These are phyloP conservation scores for Clarireedia homoeocarpa DNA, from an alignment of 2,329 filamentous ascomycete genomes.

Conservation along the genomic window DNA sequence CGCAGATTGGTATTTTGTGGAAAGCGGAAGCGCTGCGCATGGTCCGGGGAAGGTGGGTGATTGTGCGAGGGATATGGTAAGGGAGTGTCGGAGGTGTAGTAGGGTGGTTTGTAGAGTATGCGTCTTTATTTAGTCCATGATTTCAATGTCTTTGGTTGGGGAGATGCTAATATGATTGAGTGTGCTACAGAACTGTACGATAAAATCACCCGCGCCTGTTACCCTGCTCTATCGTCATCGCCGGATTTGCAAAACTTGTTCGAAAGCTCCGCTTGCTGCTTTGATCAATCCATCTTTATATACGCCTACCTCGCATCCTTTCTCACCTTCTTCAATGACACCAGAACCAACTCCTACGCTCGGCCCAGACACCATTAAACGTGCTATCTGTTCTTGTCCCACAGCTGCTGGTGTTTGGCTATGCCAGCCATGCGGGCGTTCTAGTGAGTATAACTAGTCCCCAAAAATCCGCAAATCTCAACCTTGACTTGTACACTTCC, in stretches of 20 bases:
- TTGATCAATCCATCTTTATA: conserved; percentile 30
- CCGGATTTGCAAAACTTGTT: conserved; percentile 70
- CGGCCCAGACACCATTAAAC: conserved; percentile 29
- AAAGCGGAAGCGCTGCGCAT: conserved; percentile 37
- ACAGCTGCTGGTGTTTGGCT: conserved; percentile 63
- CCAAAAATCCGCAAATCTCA: too few species aligned
- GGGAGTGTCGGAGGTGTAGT: conserved; percentile 70
- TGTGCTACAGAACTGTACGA: conserved; percentile 68
- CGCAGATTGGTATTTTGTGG: conserved; percentile 52
- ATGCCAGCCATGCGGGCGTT: conserved; percentile 74
- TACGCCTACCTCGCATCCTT: conserved; percentile 33
- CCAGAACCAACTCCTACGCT: conserved; percentile 52
- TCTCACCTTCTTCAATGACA: conserved; percentile 2
- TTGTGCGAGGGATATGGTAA: conserved; percentile 84
- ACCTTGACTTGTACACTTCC: too few species aligned
- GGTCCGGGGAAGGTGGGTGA: conserved; percentile 62
- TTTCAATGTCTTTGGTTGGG: conserved; percentile 41
- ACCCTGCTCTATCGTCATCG: conserved; percentile 69
- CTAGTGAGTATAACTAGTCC: conserved; percentile 28
- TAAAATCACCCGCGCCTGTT: conserved; percentile 66
- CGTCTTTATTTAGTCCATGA: conserved; percentile 8
- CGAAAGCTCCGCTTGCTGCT: conserved; percentile 57
- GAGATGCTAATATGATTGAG: conserved; percentile 6
- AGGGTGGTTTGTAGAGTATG: conserved; percentile 74
- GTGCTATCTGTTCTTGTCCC: conserved; percentile 29